Base-by-base conservation (phyloP, 2,329 filamentous ascomycete genomes). In the Colletotrichum sp. region DNA sequence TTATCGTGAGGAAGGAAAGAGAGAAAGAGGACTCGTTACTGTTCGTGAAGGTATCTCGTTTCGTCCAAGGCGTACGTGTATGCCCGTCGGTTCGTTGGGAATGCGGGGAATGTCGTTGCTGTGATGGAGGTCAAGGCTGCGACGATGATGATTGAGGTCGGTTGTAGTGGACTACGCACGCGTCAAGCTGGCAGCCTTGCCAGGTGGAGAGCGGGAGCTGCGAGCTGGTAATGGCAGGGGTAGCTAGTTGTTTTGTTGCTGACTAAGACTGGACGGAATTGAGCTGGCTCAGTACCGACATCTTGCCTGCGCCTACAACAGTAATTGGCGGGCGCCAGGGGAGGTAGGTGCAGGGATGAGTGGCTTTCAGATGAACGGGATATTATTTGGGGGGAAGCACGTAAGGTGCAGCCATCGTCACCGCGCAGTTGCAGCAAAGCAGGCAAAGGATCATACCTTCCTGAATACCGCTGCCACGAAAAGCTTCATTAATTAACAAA, bases 151-250 rank as follows among this genome's bases (percentile, higher is more conserved):
- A 83, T 79, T 81, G 62, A 72, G 39, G 69, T 79, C 78, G 77
- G 21, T 65, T 36, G 16, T 36, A 36, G 76, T 78, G 78, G 52
- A 36, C n/a, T 55, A 44, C 79, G 84, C 82, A 84, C 84, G 84
- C 85, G 85, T 87, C 83, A 84, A 85, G 83, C 87, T 89, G 87
- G 88, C 84, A 89, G 89, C 89, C 89, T 90, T 90, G 86, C 59
- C 71, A 52, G 59, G 64, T 69, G 64, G 55, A 55, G 81, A 76
- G 70, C 66, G 78, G 59, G 72, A 32, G 44, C 44, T 49, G n/a
- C n/a, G 10, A 52, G 44, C 44, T 52, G 44, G 44, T 52, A 71
- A 24, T 69, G 78, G 72, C 78, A 79, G 77, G 82, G 82, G 81
- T 82, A 86, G 83, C 84, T 85, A 36, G 26, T 24, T 44, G n/a